These are phyloP conservation scores for Stentor coeruleus DNA, from an alignment of 73 alveolate genomes.

Conservation along the genomic window DNA sequence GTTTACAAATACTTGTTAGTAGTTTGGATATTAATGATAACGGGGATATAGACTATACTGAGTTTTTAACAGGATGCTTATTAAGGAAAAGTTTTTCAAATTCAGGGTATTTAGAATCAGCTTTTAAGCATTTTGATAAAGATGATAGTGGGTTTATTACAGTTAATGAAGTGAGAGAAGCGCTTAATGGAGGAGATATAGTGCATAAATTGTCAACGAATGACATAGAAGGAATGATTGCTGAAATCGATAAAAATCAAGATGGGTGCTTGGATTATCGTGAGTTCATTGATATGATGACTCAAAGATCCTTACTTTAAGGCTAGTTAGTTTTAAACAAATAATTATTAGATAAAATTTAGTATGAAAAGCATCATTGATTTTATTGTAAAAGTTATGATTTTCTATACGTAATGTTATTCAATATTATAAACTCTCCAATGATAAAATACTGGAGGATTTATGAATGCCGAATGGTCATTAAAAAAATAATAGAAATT, in stretches of 20 bases:
- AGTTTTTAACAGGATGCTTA: conserved; percentile 65
- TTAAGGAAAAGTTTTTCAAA: too few species aligned
- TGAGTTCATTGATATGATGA: conserved; percentile 32
- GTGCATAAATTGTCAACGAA: conserved; percentile 26
- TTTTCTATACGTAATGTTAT: neutral
- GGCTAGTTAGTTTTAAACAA: too few species aligned
- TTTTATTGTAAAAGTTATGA: neutral
- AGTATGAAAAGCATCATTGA: neutral
- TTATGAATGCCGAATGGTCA: too few species aligned
- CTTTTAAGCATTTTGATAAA: conserved; percentile 55
- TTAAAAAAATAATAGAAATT: neutral
- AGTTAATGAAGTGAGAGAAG: conserved; percentile 54
- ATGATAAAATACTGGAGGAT: too few species aligned
- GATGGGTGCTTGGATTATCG: conserved; percentile 37
- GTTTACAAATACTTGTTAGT: neutral
- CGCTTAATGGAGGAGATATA: conserved; percentile 44
- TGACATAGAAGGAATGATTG: conserved; percentile 29
- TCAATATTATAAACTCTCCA: too few species aligned
- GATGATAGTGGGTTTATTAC: conserved; percentile 71
- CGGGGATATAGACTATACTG: conserved; percentile 66
- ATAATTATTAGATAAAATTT: neutral
- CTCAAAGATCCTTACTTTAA: too few species aligned
- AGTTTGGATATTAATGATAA: conserved; percentile 56
- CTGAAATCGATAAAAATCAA: conserved; percentile 27
- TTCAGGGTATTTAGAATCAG: conserved; percentile 44